phyloP scores from a whole-genome alignment of 108 stramenopile species.

The Stephanodiscus triporus region DNA sequence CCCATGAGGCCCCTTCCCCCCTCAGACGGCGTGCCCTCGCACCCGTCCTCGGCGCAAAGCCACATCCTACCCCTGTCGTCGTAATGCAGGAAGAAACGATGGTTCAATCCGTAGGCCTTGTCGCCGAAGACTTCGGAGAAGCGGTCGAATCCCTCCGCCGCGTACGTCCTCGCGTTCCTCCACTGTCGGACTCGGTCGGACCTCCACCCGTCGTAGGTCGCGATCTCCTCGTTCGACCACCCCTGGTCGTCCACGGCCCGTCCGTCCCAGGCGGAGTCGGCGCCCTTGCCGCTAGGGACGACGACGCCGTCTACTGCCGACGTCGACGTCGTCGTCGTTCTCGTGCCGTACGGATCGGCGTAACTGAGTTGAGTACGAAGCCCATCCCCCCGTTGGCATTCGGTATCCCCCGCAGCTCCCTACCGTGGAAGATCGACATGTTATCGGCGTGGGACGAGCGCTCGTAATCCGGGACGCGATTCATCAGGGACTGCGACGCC shows the following conservation, averaged over 20 bases:
- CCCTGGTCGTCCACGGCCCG: constrained; percentile 69
- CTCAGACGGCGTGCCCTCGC: constrained; percentile 67
- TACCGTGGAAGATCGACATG: constrained; percentile 64
- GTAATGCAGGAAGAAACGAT: constrained; percentile 80
- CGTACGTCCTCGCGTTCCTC: constrained; percentile 57
- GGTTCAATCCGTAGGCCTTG: constrained; percentile 70
- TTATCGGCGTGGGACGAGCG: constrained; percentile 67
- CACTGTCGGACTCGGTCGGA: constrained; percentile 70
- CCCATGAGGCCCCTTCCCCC: constrained; percentile 35
- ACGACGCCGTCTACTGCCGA: not conserved
- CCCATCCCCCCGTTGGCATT: constrained; percentile 76
- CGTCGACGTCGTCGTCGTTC: constrained; percentile 2
- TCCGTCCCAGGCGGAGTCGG: constrained; percentile 34
- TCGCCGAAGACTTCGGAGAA: constrained; percentile 61
- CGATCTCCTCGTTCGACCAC: constrained; percentile 66
- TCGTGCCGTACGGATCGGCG: constrained; percentile 33
- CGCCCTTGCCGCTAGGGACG: constrained; percentile 16
- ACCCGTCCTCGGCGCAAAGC: constrained; percentile 85
- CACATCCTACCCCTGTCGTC: constrained; percentile 61
- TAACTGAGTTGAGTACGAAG: constrained; percentile 75
- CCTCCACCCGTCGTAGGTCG: constrained; percentile 83
- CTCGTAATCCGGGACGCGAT: constrained; percentile 52
- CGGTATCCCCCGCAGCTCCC: constrained; percentile 75
- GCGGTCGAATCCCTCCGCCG: constrained; percentile 63
- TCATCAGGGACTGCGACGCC: constrained; percentile 55